Percentiles rank a stretch among this genome's conserved stretches.
Conservation (phyloP, 805 yeast genomes). For the Candida pseudofarinosa region DNA sequence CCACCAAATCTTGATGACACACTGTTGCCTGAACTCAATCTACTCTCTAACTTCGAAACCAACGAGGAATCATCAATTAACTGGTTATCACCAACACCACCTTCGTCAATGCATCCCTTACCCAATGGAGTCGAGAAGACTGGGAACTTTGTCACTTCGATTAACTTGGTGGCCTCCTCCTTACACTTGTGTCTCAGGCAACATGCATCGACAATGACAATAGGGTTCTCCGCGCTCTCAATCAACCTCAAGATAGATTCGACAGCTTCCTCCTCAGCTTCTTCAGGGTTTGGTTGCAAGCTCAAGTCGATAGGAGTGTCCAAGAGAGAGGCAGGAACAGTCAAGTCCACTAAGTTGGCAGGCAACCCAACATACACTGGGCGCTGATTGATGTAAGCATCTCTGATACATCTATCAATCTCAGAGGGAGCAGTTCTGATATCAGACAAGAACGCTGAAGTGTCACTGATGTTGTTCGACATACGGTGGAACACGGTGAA, state of each 20-base stretch:
- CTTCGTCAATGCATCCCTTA: slow-evolving; percentile 35
- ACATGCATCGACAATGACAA: slow-evolving; percentile 39
- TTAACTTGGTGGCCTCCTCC: slow-evolving; percentile 28
- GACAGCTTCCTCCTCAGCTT: slow-evolving; percentile 35
- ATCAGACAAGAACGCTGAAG: slow-evolving; percentile 35
- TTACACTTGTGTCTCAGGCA: slow-evolving; percentile 36
- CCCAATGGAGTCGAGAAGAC: slow-evolving; percentile 41
- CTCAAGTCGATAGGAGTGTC: slow-evolving; percentile 34
- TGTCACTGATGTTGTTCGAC: slow-evolving; percentile 34
- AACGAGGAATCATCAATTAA: slow-evolving; percentile 22
- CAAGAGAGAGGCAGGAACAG: slow-evolving; percentile 31
- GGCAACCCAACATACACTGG: slow-evolving; percentile 41
- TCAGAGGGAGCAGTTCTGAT: slow-evolving; percentile 32
- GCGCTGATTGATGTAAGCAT: slow-evolving; percentile 34
- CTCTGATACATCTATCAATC: slow-evolving; percentile 37
- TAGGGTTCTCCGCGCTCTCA: slow-evolving; percentile 26
- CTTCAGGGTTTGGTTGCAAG: slow-evolving; percentile 29
- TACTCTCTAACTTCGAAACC: slow-evolving; percentile 18
- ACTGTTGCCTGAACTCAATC: slow-evolving; percentile 14
- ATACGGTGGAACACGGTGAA: slow-evolving; percentile 39
- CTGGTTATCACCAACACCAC: slow-evolving; percentile 28
- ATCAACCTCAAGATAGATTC: slow-evolving; percentile 24
- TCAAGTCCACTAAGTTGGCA: slow-evolving; percentile 35
- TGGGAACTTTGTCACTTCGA: slow-evolving; percentile 37
- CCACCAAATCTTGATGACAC: slow-evolving; percentile 33